phyloP scores from a whole-genome alignment of 2,329 filamentous ascomycete genomes.

The Trematosphaeria pertusa region DNA sequence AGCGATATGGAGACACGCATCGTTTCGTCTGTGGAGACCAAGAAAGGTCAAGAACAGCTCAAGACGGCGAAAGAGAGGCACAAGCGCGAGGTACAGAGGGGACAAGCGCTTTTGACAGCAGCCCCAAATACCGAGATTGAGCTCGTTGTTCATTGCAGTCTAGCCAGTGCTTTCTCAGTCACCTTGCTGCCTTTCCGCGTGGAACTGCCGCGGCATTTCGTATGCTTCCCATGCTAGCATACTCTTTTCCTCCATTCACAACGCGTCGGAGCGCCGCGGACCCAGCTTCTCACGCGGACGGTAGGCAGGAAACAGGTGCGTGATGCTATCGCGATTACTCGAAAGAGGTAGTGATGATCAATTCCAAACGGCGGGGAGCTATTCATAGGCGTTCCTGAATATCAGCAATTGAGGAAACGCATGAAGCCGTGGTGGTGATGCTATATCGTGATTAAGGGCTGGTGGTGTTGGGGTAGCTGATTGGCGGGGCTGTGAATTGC shows the following conservation, averaged over 20 bases:
- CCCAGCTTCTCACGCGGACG: no score
- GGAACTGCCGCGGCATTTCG: no score
- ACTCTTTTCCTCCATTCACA: no score
- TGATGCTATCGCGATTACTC: no score
- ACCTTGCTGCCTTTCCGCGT: no score
- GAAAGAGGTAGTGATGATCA: conserved; percentile 11
- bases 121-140: no score
- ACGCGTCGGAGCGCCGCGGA: no score
- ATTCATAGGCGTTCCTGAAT: conserved; percentile 19
- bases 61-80: conserved; percentile 1
- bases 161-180: no score
- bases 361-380: conserved; percentile 20
- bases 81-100: not conserved
- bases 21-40: not conserved
- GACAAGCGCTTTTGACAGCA: not conserved
- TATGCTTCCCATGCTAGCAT: no score
- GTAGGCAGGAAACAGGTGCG: no score
- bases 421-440: conserved; percentile 12
- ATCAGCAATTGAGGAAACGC: conserved; percentile 14
- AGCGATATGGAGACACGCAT: conserved; percentile 11
- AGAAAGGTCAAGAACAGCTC: no score
- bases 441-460: conserved; percentile 30
- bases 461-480: conserved; percentile 11
- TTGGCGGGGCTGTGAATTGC: conserved; percentile 21
- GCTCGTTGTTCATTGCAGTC: no score